A percentile compares a stretch with the other conserved stretches of the same genome.
Evolutionary conservation across 2,329 filamentous ascomycete species (phyloP).

Genomic region (Apiospora koreana): DNA sequence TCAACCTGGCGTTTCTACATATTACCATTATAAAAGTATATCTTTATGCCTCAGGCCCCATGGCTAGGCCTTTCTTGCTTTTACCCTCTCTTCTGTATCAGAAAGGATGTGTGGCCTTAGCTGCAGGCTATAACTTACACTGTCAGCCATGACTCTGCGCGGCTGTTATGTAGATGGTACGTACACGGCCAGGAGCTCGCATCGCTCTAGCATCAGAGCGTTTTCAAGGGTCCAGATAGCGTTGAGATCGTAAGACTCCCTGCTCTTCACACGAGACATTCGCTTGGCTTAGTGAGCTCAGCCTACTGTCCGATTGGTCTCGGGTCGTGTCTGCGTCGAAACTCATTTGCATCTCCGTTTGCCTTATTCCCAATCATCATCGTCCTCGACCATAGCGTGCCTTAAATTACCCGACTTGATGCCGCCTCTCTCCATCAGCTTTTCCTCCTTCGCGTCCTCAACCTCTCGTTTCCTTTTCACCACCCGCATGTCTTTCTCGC

Average conservation of each 20-base stretch:
- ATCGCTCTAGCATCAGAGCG: not conserved
- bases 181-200: not conserved
- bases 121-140: not conserved
- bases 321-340: not conserved
- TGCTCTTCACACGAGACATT: not conserved
- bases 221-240: not conserved
- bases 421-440: conserved; percentile 50
- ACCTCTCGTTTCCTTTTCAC: conserved; percentile 60
- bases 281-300: not conserved
- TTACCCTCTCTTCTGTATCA: not conserved
- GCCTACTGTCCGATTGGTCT: not conserved
- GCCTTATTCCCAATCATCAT: conserved; percentile 63
- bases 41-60: too few species aligned
- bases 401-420: conserved; percentile 53
- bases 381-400: conserved; percentile 47
- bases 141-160: not conserved
- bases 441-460: conserved; percentile 62
- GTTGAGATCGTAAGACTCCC: not conserved
- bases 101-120: not conserved
- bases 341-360: not conserved
- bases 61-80: not conserved
- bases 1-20: not conserved
- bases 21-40: too few species aligned
- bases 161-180: not conserved
- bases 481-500: conserved; percentile 76